Evolutionary conservation across 169 alveolate species (phyloP).

Genomic region (Plasmodium chabaudi): DNA sequence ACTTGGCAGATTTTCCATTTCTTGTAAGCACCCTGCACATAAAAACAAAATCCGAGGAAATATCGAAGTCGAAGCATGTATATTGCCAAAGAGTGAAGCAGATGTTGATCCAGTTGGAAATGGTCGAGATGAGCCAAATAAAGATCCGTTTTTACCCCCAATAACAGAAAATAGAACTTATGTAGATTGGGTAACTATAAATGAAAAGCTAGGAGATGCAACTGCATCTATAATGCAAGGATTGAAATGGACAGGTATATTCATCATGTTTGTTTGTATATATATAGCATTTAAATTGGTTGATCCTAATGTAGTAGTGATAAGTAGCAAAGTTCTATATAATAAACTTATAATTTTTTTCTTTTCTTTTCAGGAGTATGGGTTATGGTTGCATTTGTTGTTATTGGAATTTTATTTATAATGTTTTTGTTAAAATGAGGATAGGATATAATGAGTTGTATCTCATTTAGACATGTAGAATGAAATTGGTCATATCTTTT

Average conservation of each 20-base stretch:
- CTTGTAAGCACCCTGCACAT: slow-evolving; percentile 88
- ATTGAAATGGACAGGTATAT: slow-evolving; percentile 81
- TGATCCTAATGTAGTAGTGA: slow-evolving; percentile 3
- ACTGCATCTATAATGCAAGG: slow-evolving; percentile 87
- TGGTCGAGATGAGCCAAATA: slow-evolving; percentile 93
- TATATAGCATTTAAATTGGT: neutral
- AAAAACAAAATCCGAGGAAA: slow-evolving; percentile 88
- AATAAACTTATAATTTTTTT: neutral
- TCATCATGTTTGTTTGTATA: neutral
- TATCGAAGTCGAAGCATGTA: slow-evolving; percentile 89
- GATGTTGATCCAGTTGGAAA: slow-evolving; percentile 91
- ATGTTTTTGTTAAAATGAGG: slow-evolving; percentile 46
- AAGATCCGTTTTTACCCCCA: slow-evolving; percentile 90
- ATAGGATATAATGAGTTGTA: neutral
- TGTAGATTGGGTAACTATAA: slow-evolving; percentile 92
- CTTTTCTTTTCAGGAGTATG: slow-evolving; percentile 40
- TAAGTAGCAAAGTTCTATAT: neutral
- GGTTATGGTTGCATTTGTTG: slow-evolving; percentile 51
- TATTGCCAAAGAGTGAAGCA: slow-evolving; percentile 88
- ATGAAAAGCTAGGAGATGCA: slow-evolving; percentile 87
- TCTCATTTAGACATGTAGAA: neutral
- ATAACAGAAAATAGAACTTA: slow-evolving; percentile 91
- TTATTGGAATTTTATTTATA: slow-evolving; percentile 56
- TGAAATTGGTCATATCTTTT: too few relatives aligned
- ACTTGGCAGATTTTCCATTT: slow-evolving; percentile 80